Conservation (phyloP, 352 stramenopile genomes). For the Phytophthora colocasiae region DNA sequence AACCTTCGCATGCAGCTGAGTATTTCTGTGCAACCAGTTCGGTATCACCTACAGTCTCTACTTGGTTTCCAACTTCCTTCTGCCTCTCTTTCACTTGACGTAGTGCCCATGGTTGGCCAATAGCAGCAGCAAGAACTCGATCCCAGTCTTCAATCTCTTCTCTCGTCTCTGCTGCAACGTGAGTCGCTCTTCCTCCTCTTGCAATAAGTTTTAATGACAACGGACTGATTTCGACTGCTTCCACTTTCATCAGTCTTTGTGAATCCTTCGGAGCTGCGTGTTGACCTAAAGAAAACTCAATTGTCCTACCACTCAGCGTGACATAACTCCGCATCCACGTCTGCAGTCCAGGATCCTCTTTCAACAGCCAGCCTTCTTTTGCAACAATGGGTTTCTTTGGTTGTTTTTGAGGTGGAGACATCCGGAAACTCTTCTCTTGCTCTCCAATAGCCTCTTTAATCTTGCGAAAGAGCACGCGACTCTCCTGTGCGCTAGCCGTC, state of each 20-base stretch:
- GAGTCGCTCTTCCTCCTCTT: slow-evolving; percentile 13
- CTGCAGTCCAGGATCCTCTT: slow-evolving; percentile 27
- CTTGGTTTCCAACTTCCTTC: slow-evolving; percentile 15
- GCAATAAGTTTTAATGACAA: slow-evolving; percentile 25
- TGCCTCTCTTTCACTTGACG: slow-evolving; percentile 12
- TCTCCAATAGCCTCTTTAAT: slow-evolving; percentile 55
- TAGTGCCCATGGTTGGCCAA: slow-evolving; percentile 25
- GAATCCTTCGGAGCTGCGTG: slow-evolving; percentile 34
- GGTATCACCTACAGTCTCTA: slow-evolving; percentile 19
- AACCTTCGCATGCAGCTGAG: slow-evolving; percentile 53
- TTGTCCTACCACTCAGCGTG: slow-evolving; percentile 48
- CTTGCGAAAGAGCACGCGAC: slow-evolving; percentile 51
- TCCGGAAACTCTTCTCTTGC: slow-evolving; percentile 33
- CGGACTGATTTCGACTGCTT: slow-evolving; percentile 31
- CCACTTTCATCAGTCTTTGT: slow-evolving; percentile 36
- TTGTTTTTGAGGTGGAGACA: slow-evolving; percentile 3
- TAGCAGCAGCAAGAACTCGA: slow-evolving; percentile 28
- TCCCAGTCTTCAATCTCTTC: slow-evolving; percentile 43
- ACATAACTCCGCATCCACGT: slow-evolving; percentile 71
- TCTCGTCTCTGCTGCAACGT: slow-evolving; percentile 37
- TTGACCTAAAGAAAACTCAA: slow-evolving; percentile 61
- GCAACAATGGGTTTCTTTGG: slow-evolving; percentile 7
- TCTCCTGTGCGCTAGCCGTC: slow-evolving; percentile 57
- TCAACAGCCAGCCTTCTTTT: slow-evolving; percentile 60
- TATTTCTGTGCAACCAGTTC: slow-evolving; percentile 31